These are phyloP conservation scores for Globisporangium cylindrosporum DNA, from an alignment of 352 stramenopile species.

Conservation along the genomic window DNA sequence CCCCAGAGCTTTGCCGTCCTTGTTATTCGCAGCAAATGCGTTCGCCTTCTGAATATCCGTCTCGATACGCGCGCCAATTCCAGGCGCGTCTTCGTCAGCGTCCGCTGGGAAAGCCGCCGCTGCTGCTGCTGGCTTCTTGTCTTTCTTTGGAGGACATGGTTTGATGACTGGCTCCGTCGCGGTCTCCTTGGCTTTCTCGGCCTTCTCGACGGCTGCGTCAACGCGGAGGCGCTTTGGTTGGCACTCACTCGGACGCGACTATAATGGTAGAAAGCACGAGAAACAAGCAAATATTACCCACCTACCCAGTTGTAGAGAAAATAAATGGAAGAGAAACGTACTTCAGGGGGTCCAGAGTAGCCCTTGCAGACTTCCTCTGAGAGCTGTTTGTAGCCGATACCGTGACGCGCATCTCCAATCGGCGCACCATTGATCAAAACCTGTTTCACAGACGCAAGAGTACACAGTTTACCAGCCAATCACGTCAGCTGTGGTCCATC, in stretches of 20 bases:
- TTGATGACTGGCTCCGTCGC: constrained; percentile 48
- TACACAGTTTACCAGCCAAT: not conserved
- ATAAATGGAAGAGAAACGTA: constrained; percentile 12
- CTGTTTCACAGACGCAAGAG: constrained; percentile 19
- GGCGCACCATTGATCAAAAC: constrained; percentile 57
- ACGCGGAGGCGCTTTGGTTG: constrained; percentile 62
- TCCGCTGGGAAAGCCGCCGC: not conserved
- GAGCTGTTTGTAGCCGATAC: constrained; percentile 68
- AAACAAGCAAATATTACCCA: not conserved
- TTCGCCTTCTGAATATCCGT: constrained; percentile 13
- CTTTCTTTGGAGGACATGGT: constrained; percentile 68
- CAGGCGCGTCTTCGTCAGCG: constrained; percentile 53
- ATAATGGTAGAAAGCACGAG: not conserved
- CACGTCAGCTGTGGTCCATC: not conserved
- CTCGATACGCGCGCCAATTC: constrained; percentile 51
- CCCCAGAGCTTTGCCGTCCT: not conserved
- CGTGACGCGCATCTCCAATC: constrained; percentile 55
- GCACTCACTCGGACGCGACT: constrained; percentile 50
- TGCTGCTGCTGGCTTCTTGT: constrained; percentile 25
- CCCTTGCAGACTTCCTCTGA: constrained; percentile 60
- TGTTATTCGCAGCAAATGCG: constrained; percentile 10
- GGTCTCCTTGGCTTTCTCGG: constrained; percentile 29
- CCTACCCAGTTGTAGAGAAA: not conserved
- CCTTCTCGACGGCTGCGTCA: constrained; percentile 15
- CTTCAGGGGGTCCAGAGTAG: constrained; percentile 54